Evolutionary conservation across 176 grass and related monocot genomes (phyloP).

Genomic region (Alloteropsis semialata): DNA sequence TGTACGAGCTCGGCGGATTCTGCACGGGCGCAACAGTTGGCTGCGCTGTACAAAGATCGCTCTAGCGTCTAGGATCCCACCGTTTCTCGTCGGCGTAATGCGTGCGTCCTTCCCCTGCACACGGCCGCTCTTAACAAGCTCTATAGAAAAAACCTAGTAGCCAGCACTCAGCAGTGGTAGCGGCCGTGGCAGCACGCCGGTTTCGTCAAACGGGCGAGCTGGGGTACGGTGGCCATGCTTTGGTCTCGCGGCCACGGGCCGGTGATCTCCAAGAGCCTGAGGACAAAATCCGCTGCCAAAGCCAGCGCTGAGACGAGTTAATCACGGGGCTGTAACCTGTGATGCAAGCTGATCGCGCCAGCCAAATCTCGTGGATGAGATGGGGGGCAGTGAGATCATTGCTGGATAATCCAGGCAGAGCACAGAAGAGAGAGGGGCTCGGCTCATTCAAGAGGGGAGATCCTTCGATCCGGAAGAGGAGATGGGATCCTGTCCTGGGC

Average conservation of each 20-base stretch:
- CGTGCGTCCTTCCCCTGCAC: neutral
- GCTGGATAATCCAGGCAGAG: neutral
- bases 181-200: neutral
- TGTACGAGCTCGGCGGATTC: constrained; percentile 19
- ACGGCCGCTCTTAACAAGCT: constrained; percentile 11
- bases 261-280: neutral
- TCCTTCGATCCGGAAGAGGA: neutral
- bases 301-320: neutral
- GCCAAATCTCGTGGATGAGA: neutral
- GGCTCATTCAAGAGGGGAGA: constrained; percentile 24
- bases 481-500: constrained; percentile 1
- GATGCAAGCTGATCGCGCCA: neutral
- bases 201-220: constrained; percentile 26
- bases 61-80: neutral
- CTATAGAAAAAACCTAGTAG: constrained; percentile 14
- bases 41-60: neutral
- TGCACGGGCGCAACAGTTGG: neutral
- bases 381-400: neutral
- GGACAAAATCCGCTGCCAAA: neutral
- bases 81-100: neutral
- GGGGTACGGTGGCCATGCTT: neutral
- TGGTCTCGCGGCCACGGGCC: neutral
- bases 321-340: neutral
- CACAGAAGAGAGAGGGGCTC: no score
- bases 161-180: neutral